phyloP scores from a whole-genome alignment of 495 filamentous ascomycete species.

The Choiromyces venosus region DNA sequence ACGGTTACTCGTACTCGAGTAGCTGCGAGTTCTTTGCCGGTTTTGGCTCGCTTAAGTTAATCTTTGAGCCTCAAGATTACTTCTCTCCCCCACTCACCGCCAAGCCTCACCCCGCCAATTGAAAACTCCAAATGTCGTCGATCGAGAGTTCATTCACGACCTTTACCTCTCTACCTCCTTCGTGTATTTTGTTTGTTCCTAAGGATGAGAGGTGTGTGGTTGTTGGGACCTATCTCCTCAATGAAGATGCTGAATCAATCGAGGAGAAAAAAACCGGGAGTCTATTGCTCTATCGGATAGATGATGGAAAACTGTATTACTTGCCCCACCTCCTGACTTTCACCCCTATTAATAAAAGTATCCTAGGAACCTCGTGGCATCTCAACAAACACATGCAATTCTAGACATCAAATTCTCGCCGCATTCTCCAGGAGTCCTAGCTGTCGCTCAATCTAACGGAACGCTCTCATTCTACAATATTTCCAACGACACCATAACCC shows the following conservation, averaged over 20 bases:
- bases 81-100: neutral
- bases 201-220: slow-evolving; percentile 61
- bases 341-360: slow-evolving; percentile 22
- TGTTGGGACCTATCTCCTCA: slow-evolving; percentile 77
- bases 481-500: slow-evolving; percentile 3
- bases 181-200: slow-evolving; percentile 78
- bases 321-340: neutral
- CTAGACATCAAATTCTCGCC: slow-evolving; percentile 82
- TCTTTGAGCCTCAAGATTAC: slow-evolving; percentile 13
- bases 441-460: slow-evolving; percentile 68
- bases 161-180: slow-evolving; percentile 58
- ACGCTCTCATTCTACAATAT: slow-evolving; percentile 59
- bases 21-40: slow-evolving; percentile 9
- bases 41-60: neutral
- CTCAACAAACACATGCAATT: slow-evolving; percentile 55
- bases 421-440: slow-evolving; percentile 52
- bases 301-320: neutral
- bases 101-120: slow-evolving; percentile 16
- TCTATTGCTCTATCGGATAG: slow-evolving; percentile 56
- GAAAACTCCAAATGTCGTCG: neutral
- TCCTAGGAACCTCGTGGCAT: slow-evolving; percentile 46
- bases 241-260: slow-evolving; percentile 35
- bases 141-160: slow-evolving; percentile 14
- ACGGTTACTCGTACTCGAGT: slow-evolving; percentile 1
- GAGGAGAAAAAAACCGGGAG: slow-evolving; percentile 59